phyloP scores from a whole-genome alignment of 2,329 filamentous ascomycete genomes.

The Salinomyces thailandicus region DNA sequence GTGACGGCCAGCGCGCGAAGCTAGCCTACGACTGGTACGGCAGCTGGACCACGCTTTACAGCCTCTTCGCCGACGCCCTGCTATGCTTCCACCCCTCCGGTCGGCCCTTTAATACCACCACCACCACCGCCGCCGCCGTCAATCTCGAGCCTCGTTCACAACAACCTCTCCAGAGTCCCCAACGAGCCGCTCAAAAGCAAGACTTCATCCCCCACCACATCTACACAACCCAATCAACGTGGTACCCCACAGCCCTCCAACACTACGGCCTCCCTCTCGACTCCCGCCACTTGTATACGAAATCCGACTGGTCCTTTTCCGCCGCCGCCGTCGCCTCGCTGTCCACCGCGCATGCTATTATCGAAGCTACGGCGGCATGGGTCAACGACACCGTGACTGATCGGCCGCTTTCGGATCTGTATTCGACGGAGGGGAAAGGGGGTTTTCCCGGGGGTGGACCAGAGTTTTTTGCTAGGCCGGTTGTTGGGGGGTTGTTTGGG shows the following conservation, averaged over 20 bases:
- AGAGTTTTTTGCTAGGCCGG: constrained; percentile 70
- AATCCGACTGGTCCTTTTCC: constrained; percentile 88
- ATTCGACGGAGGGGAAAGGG: constrained; percentile 67
- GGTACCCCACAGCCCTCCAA: constrained; percentile 71
- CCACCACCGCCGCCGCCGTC: constrained; percentile 1
- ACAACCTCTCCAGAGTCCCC: constrained; percentile 3
- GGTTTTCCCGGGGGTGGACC: constrained; percentile 65
- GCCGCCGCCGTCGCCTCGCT: constrained; percentile 67
- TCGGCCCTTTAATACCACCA: constrained; percentile 15
- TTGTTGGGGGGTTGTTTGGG: constrained; percentile 77
- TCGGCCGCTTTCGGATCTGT: constrained; percentile 69
- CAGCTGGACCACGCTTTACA: constrained; percentile 78
- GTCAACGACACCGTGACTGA: constrained; percentile 72
- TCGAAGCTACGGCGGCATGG: constrained; percentile 66
- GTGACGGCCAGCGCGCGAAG: constrained; percentile 60
- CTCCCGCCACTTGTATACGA: constrained; percentile 71
- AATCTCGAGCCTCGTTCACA: constrained; percentile 20
- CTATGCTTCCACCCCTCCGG: constrained; percentile 60
- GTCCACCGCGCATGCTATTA: constrained; percentile 57
- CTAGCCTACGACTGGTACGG: constrained; percentile 71
- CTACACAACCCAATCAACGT: constrained; percentile 69
- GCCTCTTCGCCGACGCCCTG: constrained; percentile 68
- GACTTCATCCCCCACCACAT: constrained; percentile 60
- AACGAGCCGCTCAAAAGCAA: constrained; percentile 3
- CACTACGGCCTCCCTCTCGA: constrained; percentile 76